These are phyloP conservation scores for Hibiscus mutabilis DNA, from an alignment of 345 rosid genomes.

Conservation along the genomic window DNA sequence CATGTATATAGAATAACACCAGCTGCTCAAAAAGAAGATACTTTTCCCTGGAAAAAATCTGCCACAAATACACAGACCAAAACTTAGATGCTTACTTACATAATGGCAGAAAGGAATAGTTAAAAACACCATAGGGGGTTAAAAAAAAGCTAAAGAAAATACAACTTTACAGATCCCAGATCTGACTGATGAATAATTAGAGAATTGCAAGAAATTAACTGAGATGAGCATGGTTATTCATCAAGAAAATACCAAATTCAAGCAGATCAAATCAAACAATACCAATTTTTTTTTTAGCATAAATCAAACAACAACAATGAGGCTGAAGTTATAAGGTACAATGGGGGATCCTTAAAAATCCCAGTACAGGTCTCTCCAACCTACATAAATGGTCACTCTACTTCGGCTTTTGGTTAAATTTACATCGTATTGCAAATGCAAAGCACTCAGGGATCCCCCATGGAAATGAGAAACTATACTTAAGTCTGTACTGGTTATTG, in stretches of 20 bases:
- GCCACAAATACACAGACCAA: constrained; percentile 39
- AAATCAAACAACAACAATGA: constrained; percentile 14
- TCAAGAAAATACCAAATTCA: constrained; percentile 25
- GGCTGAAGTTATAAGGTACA: constrained; percentile 23
- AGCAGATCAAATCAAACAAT: constrained; percentile 33
- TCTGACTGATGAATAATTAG: constrained; percentile 29
- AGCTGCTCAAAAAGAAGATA: constrained; percentile 35
- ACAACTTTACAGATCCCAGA: constrained; percentile 52
- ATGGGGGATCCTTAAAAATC: constrained; percentile 19
- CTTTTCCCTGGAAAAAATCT: constrained; percentile 53
- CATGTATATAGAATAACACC: constrained; percentile 27
- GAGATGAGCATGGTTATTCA: constrained; percentile 14
- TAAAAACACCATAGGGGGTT: constrained; percentile 19
- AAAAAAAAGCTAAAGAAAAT: constrained; percentile 21
- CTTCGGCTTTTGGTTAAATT: no score
- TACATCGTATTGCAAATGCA: constrained; percentile 6
- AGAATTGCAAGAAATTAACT: constrained; percentile 24
- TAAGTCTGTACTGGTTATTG: neutral
- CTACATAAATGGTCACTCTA: constrained; percentile 22
- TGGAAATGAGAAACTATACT: constrained; percentile 17
- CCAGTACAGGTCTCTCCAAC: constrained; percentile 20
- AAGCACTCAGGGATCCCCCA: constrained; percentile 13
- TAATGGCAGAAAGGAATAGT: constrained; percentile 33
- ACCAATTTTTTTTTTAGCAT: no score
- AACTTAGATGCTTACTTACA: constrained; percentile 37